phyloP scores from a whole-genome alignment of 352 stramenopile species.

The Phytophthora multivora region DNA sequence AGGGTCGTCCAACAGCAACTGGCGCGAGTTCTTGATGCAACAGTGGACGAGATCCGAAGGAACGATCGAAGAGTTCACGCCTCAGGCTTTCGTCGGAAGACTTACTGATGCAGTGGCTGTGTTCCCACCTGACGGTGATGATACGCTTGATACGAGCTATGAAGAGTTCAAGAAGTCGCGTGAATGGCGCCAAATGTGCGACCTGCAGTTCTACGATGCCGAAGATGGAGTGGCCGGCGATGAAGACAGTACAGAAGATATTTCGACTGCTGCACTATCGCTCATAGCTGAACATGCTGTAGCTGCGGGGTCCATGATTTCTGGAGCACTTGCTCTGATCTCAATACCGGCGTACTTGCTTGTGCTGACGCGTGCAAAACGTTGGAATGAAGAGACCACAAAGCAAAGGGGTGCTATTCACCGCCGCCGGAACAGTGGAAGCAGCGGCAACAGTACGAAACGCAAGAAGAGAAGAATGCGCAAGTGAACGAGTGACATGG shows the following conservation, averaged over 20 bases:
- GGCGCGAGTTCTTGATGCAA: slow-evolving; percentile 65
- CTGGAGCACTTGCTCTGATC: slow-evolving; percentile 22
- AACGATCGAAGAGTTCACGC: slow-evolving; percentile 61
- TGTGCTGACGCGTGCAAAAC: slow-evolving; percentile 30
- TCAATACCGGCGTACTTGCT: slow-evolving; percentile 33
- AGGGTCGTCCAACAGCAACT: slow-evolving; percentile 23
- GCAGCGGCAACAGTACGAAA: slow-evolving; percentile 12
- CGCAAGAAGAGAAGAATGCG: slow-evolving; percentile 36
- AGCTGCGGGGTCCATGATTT: slow-evolving; percentile 11
- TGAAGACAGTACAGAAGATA: slow-evolving; percentile 1
- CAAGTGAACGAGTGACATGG: slow-evolving; percentile 21
- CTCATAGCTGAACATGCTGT: slow-evolving; percentile 20
- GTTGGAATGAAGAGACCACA: slow-evolving; percentile 31
- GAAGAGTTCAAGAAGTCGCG: slow-evolving; percentile 21
- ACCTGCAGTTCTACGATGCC: slow-evolving; percentile 13
- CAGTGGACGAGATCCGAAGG: slow-evolving; percentile 45
- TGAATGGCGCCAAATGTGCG: slow-evolving; percentile 39
- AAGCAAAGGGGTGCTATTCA: slow-evolving; percentile 31
- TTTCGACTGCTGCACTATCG: slow-evolving; percentile 9
- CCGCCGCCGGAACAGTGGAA: slow-evolving; percentile 15
- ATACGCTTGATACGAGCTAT: slow-evolving; percentile 7
- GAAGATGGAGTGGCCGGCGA: not conserved
- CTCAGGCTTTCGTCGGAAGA: slow-evolving; percentile 65
- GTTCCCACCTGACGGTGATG: slow-evolving; percentile 16
- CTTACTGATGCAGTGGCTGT: slow-evolving; percentile 51